Base-by-base conservation (phyloP, 306 rosid genomes). In the Cercis canadensis region DNA sequence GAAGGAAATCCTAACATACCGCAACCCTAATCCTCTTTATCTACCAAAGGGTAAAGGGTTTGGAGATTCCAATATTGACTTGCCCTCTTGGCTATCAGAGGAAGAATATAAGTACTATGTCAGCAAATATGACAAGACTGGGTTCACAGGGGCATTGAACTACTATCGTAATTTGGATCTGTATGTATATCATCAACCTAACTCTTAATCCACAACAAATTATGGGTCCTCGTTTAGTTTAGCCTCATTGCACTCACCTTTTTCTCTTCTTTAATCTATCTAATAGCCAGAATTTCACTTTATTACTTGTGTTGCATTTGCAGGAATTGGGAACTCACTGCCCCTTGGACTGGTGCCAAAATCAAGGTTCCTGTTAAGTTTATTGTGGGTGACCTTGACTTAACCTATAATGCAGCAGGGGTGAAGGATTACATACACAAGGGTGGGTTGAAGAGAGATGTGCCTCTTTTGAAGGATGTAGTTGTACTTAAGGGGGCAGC, bases 241-340 rank as follows among this genome's bases (percentile, higher is more conserved):
- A 24, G 1, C 29, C 29, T 24, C 29, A 3, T 24, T 24, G 29
- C 29, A 24, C 43, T 8, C 10, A 8, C 43, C 43, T 37, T 37
- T 54, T 54, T 24, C 0, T 6, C 11, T 61, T 24, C 29, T 18
- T 8, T 71, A 11, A 14, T 8, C 11, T n/a, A 32, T 39, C 29
- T 43, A 41, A 15, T n/a, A 62, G n/a, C 37, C 32, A n/a, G n/a
- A n/a, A n/a, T n/a, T n/a, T n/a, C n/a, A 46, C 6, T 12, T 7
- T 10, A 66, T 34, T 31, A 75, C 0, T 31, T 60, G 1, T 32
- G 6, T 50, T 32, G 40, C 33, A 11, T 47, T 19, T 24, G 83
- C 83, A 92, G 96, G 57, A 93, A 87, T 39, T 90, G 98, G 97
- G 97, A 93, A 77, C 82, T 90, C 6, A 81, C 77, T 49, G 92